phyloP scores from a whole-genome alignment of 2,329 filamentous ascomycete genomes.

The Thermoascus crustaceus region DNA sequence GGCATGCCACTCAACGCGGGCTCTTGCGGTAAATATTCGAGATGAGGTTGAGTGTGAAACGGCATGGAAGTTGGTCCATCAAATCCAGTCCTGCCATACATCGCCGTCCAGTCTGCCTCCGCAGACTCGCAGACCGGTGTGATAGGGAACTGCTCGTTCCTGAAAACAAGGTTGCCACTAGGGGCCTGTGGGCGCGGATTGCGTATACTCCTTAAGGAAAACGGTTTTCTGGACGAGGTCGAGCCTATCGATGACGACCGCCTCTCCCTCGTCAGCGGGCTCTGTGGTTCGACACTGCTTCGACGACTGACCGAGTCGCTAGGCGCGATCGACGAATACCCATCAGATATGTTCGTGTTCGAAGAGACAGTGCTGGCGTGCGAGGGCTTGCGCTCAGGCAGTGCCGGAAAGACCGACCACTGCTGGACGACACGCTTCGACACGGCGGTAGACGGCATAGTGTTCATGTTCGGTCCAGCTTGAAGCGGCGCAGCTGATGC shows the following conservation, averaged over 20 bases:
- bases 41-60: no score
- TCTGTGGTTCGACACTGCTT: neutral
- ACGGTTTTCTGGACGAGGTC: neutral
- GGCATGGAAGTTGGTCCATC: no score
- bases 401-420: neutral
- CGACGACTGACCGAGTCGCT: neutral
- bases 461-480: constrained; percentile 4
- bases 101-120: no score
- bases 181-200: neutral
- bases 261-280: neutral
- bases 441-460: neutral
- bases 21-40: no score
- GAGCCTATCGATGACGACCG: constrained; percentile 1
- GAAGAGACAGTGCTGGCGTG: neutral
- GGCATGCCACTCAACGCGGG: no score
- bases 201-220: neutral
- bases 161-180: neutral
- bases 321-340: neutral
- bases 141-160: neutral
- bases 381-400: neutral
- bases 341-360: neutral
- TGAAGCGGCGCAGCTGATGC: constrained; percentile 11
- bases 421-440: neutral
- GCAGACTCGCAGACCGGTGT: neutral
- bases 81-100: no score